Percentiles rank a stretch among this genome's conserved stretches.
These are phyloP conservation scores for Russula foetens DNA, from an alignment of 768 basidiomycete genomes.

Conservation along the genomic window DNA sequence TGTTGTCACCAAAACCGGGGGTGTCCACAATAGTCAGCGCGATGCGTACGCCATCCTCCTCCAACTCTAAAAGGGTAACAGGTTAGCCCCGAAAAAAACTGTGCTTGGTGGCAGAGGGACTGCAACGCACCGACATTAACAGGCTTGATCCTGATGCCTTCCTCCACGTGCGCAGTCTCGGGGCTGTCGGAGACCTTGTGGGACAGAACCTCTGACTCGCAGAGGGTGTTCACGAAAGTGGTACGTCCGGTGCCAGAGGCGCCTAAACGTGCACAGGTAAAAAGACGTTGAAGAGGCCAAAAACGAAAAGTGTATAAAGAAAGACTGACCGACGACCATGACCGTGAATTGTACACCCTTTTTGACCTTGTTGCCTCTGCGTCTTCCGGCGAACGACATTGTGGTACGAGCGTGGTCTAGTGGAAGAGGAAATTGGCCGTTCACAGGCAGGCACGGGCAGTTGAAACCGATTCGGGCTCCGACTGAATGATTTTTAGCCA, in stretches of 20 bases:
- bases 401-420: constrained; percentile 21
- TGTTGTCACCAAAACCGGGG: constrained; percentile 97
- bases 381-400: constrained; percentile 83
- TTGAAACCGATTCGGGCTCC: constrained; percentile 19
- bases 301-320: constrained; percentile 6
- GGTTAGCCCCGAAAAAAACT: neutral
- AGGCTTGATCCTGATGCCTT: constrained; percentile 91
- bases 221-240: constrained; percentile 98
- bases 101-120: neutral
- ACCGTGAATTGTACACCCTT: constrained; percentile 98
- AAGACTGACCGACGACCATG: constrained; percentile 88
- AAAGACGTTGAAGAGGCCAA: constrained; percentile 6
- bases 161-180: constrained; percentile 87
- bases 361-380: constrained; percentile 92
- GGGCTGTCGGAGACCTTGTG: constrained; percentile 85
- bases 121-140: constrained; percentile 74
- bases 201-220: constrained; percentile 84
- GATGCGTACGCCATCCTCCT: constrained; percentile 97
- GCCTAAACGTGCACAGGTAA: constrained; percentile 49
- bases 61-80: constrained; percentile 57
- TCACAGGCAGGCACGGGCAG: constrained; percentile 10
- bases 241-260: constrained; percentile 96
- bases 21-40: constrained; percentile 98
- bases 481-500: constrained; percentile 7
- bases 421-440: constrained; percentile 18